Conservation (phyloP, 768 basidiomycete species). For the Tylopilus vinaceipallidus region DNA sequence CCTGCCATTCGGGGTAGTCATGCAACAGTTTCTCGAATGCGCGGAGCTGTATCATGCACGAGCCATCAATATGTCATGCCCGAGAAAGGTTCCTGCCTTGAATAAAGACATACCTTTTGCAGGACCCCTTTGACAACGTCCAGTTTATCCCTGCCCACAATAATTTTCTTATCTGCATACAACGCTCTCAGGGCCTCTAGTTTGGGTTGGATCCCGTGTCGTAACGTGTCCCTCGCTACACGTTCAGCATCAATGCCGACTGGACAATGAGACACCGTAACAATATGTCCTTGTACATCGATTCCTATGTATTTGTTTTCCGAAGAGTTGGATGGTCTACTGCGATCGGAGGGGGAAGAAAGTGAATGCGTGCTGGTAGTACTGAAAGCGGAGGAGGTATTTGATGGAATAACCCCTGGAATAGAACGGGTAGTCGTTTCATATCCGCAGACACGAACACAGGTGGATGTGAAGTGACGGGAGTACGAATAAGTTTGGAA, state of each 20-base stretch:
- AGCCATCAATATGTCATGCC: not conserved
- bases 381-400: slow-evolving; percentile 6
- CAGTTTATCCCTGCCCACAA: slow-evolving; percentile 95
- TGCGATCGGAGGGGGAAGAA: slow-evolving; percentile 8
- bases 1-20: slow-evolving; percentile 94
- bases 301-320: slow-evolving; percentile 44
- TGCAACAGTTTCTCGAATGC: slow-evolving; percentile 93
- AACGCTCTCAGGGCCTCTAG: slow-evolving; percentile 76
- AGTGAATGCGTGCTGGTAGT: not conserved
- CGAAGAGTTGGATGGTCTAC: not conserved
- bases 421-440: slow-evolving; percentile 54
- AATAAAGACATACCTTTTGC: slow-evolving; percentile 78
- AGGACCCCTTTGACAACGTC: slow-evolving; percentile 98
- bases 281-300: slow-evolving; percentile 84
- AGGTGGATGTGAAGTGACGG: slow-evolving; percentile 92
- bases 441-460: slow-evolving; percentile 94
- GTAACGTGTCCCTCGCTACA: slow-evolving; percentile 78
- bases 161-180: slow-evolving; percentile 97
- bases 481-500: slow-evolving; percentile 98
- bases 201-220: slow-evolving; percentile 88
- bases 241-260: slow-evolving; percentile 94
- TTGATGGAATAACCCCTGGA: not conserved
- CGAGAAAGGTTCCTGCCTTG: too few relatives aligned
- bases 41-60: slow-evolving; percentile 57
- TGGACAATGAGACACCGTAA: slow-evolving; percentile 84